These are phyloP conservation scores for Chimonanthus salicifolius DNA, from an alignment of 164 flowering plant genomes.

Conservation along the genomic window DNA sequence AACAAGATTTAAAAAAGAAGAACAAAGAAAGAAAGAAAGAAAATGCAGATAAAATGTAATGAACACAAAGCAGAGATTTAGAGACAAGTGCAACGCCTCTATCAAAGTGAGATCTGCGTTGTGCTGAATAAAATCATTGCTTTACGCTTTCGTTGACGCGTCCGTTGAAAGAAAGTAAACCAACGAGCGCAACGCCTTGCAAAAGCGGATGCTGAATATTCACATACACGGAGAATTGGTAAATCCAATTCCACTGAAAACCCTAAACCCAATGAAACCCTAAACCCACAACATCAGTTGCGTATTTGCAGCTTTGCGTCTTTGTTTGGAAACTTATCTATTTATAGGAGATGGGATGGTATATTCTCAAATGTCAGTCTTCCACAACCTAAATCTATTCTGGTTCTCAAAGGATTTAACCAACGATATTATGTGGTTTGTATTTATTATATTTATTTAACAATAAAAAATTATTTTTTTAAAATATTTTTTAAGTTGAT, in stretches of 20 bases:
- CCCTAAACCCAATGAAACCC: background rate
- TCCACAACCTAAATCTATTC: too few relatives aligned
- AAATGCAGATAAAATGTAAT: background rate
- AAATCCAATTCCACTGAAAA: background rate
- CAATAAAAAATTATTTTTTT: too few relatives aligned
- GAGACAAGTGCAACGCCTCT: background rate
- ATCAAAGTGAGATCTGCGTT: background rate
- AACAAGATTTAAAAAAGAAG: background rate
- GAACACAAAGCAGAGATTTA: conserved; percentile 5
- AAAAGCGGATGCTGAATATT: conserved; percentile 8
- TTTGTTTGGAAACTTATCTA: too few relatives aligned
- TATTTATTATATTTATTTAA: too few relatives aligned
- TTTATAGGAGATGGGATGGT: too few relatives aligned
- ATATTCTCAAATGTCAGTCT: too few relatives aligned
- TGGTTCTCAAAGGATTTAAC: too few relatives aligned
- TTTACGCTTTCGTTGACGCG: conserved; percentile 17
- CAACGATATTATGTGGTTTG: too few relatives aligned
- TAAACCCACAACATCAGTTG: too few relatives aligned
- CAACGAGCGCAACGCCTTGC: conserved; percentile 19
- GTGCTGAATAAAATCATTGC: background rate
- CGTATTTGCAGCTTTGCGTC: too few relatives aligned
- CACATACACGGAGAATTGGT: too few relatives aligned
- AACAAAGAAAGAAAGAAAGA: background rate
- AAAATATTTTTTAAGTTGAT: too few relatives aligned
- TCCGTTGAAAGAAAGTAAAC: background rate